Evolutionary conservation across 441 rosid species (phyloP), one percentile per base, ranked within the genome.

Genomic region (Francoa sonchifolia): DNA sequence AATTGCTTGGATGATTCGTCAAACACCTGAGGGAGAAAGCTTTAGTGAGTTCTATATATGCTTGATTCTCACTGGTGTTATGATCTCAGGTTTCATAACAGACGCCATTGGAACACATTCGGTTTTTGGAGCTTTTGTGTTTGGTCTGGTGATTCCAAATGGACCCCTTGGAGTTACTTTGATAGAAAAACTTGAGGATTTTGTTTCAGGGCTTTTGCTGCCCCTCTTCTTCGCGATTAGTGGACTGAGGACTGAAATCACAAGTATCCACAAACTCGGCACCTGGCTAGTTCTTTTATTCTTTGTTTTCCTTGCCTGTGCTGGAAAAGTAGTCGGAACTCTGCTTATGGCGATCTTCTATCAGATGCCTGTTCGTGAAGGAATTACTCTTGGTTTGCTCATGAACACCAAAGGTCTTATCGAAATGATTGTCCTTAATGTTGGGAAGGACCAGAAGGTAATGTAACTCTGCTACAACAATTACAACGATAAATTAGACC

Each of bases 71-170:
- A 92, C 95, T 0, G 99, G 97, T 27, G 95, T 87, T 1, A 87
- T 87, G 95, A 75, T 92, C 56, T 69, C 94, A 0, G 99, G 95
- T 17, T 87, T 92, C 69, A 62, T 83, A 28, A 92, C 99, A 0
- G 99, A 87, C 42, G 76, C 92, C 9, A 73, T 92, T 1, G 99
- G 99, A 44, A 87, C 99, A 33, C 99, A 92, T 61, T 81, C 92
- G 2, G 92, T 87, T 19, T 76, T 87, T 25, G 99, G 99, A 5
- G 99, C 99, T 0, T 92, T 92, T 54, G 79, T 92, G 44, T 87
- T 74, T 25, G 97, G 99, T 30, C 71, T 87, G 27, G 65, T 92
- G 29, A 92, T 87, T 43, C 99, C 99, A 0, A 83, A 80, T 32
- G 99, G 95, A 23, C 92, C 94, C 1, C 82, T 92, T 10, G 97